Base-by-base conservation (phyloP, 1,284 basidiomycete species). In the Heterobasidion occidentale region DNA sequence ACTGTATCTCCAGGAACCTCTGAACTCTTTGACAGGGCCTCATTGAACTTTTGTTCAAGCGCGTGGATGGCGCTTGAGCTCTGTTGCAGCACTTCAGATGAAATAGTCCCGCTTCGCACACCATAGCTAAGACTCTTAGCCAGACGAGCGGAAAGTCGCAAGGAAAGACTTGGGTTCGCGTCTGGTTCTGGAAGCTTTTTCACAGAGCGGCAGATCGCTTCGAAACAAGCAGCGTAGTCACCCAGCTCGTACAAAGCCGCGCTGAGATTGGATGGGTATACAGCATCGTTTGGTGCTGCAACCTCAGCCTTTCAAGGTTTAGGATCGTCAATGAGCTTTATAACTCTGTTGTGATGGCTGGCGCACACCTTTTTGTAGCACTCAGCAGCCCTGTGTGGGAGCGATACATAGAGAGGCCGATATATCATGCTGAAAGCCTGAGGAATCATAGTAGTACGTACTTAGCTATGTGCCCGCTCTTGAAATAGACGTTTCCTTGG, bases 191-290 rank as follows among this genome's bases (percentile, higher is more conserved):
- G 34, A 19, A 52, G 51, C 19, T 51, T 58, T 14, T 17, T 5
- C 63, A 64, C 68, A 1, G 68, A 61, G 15, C 68, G 66, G 1
- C 65, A 38, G 17, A 71, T 62, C 9, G 68, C 68, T 9, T 65
- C 57, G 4, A 64, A 46, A 45, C 59, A 64, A 11, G 55, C 60
- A 0, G 49, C 15, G 50, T 71, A 72, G 51, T 70, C 65, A 9
- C 68, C 69, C 15, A 62, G 44, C 51, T 72, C 71, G 58, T 66
- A 71, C 2, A 70, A 52, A 1, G 70, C 68, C 0, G 70, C 69
- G 46, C 70, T 72, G 20, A 70, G 59, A 53, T 72, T 72, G 1
- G 70, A 68, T 0, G 70, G 65, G 55, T 71, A 71, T 0, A 63
- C 60, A 6, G 60, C 51, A 51, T 65, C 57, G 9, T 12, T 52